Evolutionary conservation across 768 basidiomycete species (phyloP).

Genomic region (Podaxis rugospora): DNA sequence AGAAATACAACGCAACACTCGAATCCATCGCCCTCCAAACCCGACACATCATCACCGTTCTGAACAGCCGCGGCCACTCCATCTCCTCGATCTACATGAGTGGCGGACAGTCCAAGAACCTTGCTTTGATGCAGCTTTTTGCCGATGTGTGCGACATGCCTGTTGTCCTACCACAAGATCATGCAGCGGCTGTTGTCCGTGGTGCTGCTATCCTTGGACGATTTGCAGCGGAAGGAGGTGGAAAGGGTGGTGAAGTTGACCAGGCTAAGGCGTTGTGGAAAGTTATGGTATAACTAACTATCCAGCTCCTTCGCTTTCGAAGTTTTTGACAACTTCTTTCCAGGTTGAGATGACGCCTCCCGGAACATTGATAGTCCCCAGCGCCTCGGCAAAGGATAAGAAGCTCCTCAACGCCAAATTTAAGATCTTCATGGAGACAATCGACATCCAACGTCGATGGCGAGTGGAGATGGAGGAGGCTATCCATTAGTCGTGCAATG

Average conservation of each 20-base stretch:
- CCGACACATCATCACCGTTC: conserved; percentile 85
- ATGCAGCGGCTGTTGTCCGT: conserved; percentile 80
- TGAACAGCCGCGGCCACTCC: conserved; percentile 80
- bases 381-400: conserved; percentile 57
- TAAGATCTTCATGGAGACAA: conserved; percentile 83
- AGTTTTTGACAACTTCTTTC: background rate
- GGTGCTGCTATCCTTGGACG: conserved; percentile 94
- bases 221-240: conserved; percentile 62
- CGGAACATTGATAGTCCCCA: conserved; percentile 67
- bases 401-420: conserved; percentile 88
- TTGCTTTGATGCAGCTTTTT: conserved; percentile 82
- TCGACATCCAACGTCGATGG: conserved; percentile 89
- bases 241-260: conserved; percentile 25
- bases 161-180: conserved; percentile 75
- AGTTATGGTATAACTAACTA: conserved; percentile 66
- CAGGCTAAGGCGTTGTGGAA: conserved; percentile 75
- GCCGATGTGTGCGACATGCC: conserved; percentile 81
- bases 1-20: conserved; percentile 86
- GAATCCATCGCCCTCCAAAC: conserved; percentile 95
- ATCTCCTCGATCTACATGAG: conserved; percentile 88
- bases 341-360: conserved; percentile 91
- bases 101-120: conserved; percentile 90
- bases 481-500: background rate
- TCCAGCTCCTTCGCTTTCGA: background rate
- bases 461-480: conserved; percentile 71